Evolutionary conservation across 2,329 filamentous ascomycete genomes (phyloP).

Genomic region (Curvularia hawaiiensis): DNA sequence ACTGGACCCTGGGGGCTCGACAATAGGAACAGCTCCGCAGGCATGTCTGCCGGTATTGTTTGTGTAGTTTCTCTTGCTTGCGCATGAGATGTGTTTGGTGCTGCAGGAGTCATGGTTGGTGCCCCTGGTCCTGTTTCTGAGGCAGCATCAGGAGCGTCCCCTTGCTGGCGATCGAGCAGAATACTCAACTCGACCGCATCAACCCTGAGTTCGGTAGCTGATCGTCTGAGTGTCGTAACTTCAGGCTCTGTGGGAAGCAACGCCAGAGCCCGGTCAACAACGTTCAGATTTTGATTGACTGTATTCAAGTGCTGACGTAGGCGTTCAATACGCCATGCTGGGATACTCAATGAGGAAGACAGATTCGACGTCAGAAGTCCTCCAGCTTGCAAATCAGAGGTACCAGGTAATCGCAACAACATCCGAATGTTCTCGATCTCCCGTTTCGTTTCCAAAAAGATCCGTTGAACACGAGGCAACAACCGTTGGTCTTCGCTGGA

Average conservation of each 20-base stretch:
- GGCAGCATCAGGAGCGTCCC: background rate
- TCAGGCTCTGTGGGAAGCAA: slow-evolving; percentile 37
- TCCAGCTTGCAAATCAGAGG: slow-evolving; percentile 5
- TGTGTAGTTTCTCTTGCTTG: slow-evolving; percentile 9
- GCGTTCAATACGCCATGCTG: slow-evolving; percentile 37
- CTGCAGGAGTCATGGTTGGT: slow-evolving; percentile 7
- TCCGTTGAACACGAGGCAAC: slow-evolving; percentile 27
- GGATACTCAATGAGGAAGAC: slow-evolving; percentile 12
- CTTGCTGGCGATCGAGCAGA: slow-evolving; percentile 25
- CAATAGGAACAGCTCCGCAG: slow-evolving; percentile 42
- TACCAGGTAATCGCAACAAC: slow-evolving; percentile 22
- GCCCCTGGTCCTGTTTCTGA: slow-evolving; percentile 7
- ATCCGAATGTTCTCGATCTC: slow-evolving; percentile 42
- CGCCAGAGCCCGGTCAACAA: slow-evolving; percentile 36
- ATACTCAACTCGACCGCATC: slow-evolving; percentile 32
- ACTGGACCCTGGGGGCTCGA: slow-evolving; percentile 46
- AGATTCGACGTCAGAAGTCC: background rate
- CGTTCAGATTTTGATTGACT: slow-evolving; percentile 31
- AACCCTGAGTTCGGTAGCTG: slow-evolving; percentile 33
- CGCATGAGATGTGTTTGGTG: slow-evolving; percentile 15
- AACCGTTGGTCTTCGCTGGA: slow-evolving; percentile 25
- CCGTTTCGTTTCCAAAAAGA: slow-evolving; percentile 35
- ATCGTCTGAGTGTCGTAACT: slow-evolving; percentile 36
- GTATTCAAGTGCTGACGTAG: slow-evolving; percentile 35
- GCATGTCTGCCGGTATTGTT: slow-evolving; percentile 23